Base-by-base conservation (phyloP, 2,329 filamentous ascomycete species). In the Talaromyces islandicus region DNA sequence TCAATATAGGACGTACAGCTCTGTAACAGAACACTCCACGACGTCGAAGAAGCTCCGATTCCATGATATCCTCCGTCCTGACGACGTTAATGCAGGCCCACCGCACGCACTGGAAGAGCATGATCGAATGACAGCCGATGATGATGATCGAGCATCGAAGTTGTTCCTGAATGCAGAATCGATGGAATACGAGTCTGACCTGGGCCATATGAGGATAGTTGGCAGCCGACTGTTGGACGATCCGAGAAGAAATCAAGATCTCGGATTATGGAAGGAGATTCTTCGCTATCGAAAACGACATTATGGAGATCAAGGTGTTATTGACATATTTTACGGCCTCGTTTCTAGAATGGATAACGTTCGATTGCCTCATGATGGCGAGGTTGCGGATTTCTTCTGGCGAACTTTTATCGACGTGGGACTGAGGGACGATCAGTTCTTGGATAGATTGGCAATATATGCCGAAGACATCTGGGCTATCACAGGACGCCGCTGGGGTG, bases 211-310 rank as follows among this genome's bases (percentile, higher is more conserved):
- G 50, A 60, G 67, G 32, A 65, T 68, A n/a, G 63, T 74, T 56
- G 73, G 75, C 38, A 68, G 66, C 24, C 74, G 75, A 48, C 64
- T 80, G 30, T 67, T 78, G 30, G 76, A 80, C 56, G 60, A 67
- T 38, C 65, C 70, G 4, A 62, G 57, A 5, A 62, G 68, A 61
- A 66, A 65, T 25, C 62, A 71, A 48, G 70, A 80, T 63, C 72
- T 78, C 57, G 65, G 69, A n/a, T 68, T 80, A 14, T 80, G 78
- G 78, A 72, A 73, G 46, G 72, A 79, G 50, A 64, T 80, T 27
- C 68, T 80, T n/a, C 67, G 71, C 11, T 77, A 76, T 62, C 73
- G 75, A 27, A 75, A 76, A 62, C 75, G 77, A 2, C 72, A 73
- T 58, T 73, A 78, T 64, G 78, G 77, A 11, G 69, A 75, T 27